These are phyloP conservation scores for Coriaria nepalensis DNA, from an alignment of 306 rosid species.

Conservation along the genomic window DNA sequence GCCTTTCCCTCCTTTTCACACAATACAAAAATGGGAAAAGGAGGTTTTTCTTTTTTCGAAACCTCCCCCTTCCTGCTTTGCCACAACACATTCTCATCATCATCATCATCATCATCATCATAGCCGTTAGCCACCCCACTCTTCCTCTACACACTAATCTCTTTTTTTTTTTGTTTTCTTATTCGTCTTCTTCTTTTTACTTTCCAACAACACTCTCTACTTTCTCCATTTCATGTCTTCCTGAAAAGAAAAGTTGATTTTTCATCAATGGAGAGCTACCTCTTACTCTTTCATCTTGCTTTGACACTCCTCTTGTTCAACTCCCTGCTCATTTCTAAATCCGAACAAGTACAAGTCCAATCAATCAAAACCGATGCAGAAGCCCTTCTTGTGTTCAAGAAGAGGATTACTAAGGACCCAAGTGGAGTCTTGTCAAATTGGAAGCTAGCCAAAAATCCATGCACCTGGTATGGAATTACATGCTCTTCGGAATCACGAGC, in stretches of 20 bases:
- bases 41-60: conserved; percentile 53
- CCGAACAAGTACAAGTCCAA: conserved; percentile 24
- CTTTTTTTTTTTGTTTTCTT: conserved; percentile 12
- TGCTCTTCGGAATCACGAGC: conserved; percentile 53
- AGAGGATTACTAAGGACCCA: conserved; percentile 54
- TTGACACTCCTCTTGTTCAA: conserved; percentile 22
- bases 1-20: conserved; percentile 32
- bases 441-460: conserved; percentile 41
- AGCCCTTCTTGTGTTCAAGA: conserved; percentile 63
- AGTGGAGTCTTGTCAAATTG: conserved; percentile 48
- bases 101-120: conserved; percentile 54
- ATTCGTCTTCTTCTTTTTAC: conserved; percentile 17
- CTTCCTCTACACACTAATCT: conserved; percentile 25
- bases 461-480: conserved; percentile 75
- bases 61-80: conserved; percentile 25
- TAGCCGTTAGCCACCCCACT: conserved; percentile 12
- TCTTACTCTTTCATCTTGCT: conserved; percentile 25
- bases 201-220: conserved; percentile 12
- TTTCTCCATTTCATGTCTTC: conserved; percentile 5
- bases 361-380: conserved; percentile 56
- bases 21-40: conserved; percentile 19
- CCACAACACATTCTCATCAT: conserved; percentile 53
- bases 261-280: conserved; percentile 57
- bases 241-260: conserved; percentile 11
- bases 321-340: conserved; percentile 20